Percentiles rank a stretch among this genome's conserved stretches.
Evolutionary conservation across 73 alveolate species (phyloP).

Genomic region (Paraurostyla sp.): DNA sequence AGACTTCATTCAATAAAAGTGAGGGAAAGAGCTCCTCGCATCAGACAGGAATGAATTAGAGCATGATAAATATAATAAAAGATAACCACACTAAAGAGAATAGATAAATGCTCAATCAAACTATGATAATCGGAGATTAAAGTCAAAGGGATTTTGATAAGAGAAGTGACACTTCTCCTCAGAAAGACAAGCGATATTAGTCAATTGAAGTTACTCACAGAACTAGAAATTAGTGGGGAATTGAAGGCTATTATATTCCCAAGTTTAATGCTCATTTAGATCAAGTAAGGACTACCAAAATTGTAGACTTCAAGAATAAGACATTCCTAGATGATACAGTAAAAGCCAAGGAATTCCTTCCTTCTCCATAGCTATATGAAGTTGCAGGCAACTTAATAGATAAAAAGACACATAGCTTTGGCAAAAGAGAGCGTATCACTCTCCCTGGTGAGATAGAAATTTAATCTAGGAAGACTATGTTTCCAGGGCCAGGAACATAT

Average conservation of each 20-base stretch:
- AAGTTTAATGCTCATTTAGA: not conserved
- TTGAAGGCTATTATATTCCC: not conserved
- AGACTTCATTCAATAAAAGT: no score
- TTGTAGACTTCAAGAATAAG: not conserved
- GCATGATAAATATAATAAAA: no score
- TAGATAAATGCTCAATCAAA: no score
- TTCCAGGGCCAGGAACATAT: conserved; percentile 50
- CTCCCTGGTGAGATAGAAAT: not conserved
- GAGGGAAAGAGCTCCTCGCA: no score
- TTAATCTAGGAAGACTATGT: not conserved
- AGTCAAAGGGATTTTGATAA: no score
- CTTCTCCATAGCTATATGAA: conserved; percentile 1
- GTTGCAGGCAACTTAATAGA: not conserved
- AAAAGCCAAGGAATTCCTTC: not conserved
- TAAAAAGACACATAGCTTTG: not conserved
- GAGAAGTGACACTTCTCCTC: no score
- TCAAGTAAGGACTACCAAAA: not conserved
- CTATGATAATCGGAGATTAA: no score
- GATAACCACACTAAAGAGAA: no score
- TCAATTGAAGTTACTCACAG: not conserved
- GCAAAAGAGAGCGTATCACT: not conserved
- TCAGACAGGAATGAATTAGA: no score
- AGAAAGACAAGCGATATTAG: no score
- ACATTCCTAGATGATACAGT: conserved; percentile 12
- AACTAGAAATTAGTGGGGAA: conserved; percentile 7